Evolutionary conservation across 2,329 filamentous ascomycete genomes (phyloP).

Genomic region (Ilyonectria mors-panacis): DNA sequence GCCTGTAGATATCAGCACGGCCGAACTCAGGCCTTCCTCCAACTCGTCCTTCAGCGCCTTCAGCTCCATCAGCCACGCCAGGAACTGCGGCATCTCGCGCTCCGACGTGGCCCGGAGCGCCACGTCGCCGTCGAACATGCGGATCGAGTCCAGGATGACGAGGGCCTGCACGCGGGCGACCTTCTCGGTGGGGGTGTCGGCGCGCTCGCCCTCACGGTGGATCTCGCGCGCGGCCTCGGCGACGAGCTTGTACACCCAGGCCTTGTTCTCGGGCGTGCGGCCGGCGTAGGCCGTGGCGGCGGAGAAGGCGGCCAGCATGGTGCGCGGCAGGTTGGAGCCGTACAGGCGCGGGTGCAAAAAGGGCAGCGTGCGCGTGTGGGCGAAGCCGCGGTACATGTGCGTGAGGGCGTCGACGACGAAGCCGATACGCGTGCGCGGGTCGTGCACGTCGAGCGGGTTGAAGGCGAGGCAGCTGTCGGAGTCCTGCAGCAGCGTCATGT

Average conservation of each 20-base stretch:
- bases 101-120: slow-evolving; percentile 58
- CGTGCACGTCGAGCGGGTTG: slow-evolving; percentile 54
- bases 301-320: slow-evolving; percentile 58
- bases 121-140: slow-evolving; percentile 62
- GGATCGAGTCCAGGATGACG: slow-evolving; percentile 58
- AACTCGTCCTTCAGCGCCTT: slow-evolving; percentile 53
- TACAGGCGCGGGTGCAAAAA: slow-evolving; percentile 63
- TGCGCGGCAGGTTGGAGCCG: slow-evolving; percentile 55
- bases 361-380: slow-evolving; percentile 55
- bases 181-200: slow-evolving; percentile 54
- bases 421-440: slow-evolving; percentile 54
- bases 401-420: slow-evolving; percentile 53
- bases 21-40: slow-evolving; percentile 45
- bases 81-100: slow-evolving; percentile 54
- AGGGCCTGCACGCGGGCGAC: slow-evolving; percentile 61
- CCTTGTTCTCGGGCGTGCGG: slow-evolving; percentile 55
- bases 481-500: slow-evolving; percentile 47
- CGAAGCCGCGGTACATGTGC: slow-evolving; percentile 53
- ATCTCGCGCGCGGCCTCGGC: slow-evolving; percentile 56
- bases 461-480: slow-evolving; percentile 42
- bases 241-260: slow-evolving; percentile 57
- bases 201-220: slow-evolving; percentile 52
- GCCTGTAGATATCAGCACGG: slow-evolving; percentile 44
- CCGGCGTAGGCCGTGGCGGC: slow-evolving; percentile 57
- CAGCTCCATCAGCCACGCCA: slow-evolving; percentile 57